A percentile compares a stretch with the other conserved stretches of the same genome.
Conservation (phyloP, 2,329 filamentous ascomycete genomes). For the Colletotrichum tropicicola region DNA sequence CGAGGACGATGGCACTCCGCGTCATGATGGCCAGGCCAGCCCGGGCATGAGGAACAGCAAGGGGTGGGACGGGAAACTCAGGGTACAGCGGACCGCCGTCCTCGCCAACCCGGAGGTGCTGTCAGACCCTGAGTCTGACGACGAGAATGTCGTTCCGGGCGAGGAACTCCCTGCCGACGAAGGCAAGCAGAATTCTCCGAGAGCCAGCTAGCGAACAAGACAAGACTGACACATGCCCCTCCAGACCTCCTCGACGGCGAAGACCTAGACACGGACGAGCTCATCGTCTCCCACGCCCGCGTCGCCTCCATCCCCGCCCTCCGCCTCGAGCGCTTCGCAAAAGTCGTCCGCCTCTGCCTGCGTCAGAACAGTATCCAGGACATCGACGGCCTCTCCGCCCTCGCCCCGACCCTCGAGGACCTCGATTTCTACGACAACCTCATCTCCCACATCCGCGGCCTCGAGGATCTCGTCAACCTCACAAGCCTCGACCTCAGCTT, state of each 20-base stretch:
- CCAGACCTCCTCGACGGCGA: conserved; percentile 71
- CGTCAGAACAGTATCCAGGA: conserved; percentile 89
- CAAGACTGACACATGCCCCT: conserved; percentile 24
- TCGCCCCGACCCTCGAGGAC: conserved; percentile 77
- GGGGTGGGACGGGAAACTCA: conserved; percentile 87
- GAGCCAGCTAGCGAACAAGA: not conserved
- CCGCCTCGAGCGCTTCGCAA: conserved; percentile 83
- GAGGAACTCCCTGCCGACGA: conserved; percentile 86
- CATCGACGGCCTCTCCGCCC: conserved; percentile 76
- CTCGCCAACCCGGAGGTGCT: conserved; percentile 83
- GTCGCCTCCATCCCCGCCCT: conserved; percentile 81
- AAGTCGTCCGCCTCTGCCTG: conserved; percentile 82
- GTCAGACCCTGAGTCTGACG: conserved; percentile 83
- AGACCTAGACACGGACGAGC: conserved; percentile 73
- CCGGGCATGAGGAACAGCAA: conserved; percentile 66
- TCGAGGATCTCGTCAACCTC: conserved; percentile 81
- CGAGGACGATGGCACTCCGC: conserved; percentile 46
- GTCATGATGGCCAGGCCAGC: conserved; percentile 52
- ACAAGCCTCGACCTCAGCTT: conserved; percentile 90
- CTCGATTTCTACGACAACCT: conserved; percentile 98
- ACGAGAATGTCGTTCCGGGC: conserved; percentile 72
- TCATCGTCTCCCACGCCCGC: conserved; percentile 89
- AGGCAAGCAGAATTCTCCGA: conserved; percentile 57
- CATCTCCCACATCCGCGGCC: conserved; percentile 84
- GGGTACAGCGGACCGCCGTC: conserved; percentile 74